These are phyloP conservation scores for Ophiognomonia clavigignenti-juglandacearum DNA, from an alignment of 2,329 filamentous ascomycete species.

Conservation along the genomic window DNA sequence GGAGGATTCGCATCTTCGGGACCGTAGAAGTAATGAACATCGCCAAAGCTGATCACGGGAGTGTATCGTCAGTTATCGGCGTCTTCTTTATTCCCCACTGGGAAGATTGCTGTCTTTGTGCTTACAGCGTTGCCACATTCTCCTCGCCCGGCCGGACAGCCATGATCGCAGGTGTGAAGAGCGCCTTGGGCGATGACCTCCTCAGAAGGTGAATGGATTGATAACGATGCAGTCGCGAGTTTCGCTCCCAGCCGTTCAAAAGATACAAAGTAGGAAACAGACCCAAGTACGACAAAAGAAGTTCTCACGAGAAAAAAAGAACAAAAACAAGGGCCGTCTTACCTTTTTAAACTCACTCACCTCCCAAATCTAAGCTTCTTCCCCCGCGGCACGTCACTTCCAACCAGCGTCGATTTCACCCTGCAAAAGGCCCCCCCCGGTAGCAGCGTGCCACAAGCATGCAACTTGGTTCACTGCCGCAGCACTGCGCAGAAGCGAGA, in stretches of 20 bases:
- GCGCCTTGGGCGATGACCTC: not conserved
- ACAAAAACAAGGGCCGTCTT: not conserved
- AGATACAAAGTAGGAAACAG: not conserved
- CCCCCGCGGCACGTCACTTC: not conserved
- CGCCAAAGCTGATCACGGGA: constrained; percentile 56
- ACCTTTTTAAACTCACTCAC: constrained; percentile 9
- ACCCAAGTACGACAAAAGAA: not conserved
- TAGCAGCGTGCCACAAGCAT: too few relatives aligned
- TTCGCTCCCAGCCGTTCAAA: not conserved
- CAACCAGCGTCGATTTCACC: constrained; percentile 7
- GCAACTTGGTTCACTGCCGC: too few relatives aligned
- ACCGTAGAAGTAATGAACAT: constrained; percentile 75
- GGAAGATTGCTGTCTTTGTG: constrained; percentile 4
- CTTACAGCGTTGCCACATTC: constrained; percentile 42
- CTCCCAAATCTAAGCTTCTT: not conserved
- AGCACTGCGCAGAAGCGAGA: too few relatives aligned
- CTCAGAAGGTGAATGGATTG: not conserved
- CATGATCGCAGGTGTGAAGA: constrained; percentile 24
- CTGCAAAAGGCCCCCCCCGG: too few relatives aligned
- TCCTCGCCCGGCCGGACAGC: constrained; percentile 41
- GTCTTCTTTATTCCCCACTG: not conserved
- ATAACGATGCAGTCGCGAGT: not conserved
- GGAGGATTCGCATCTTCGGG: constrained; percentile 61
- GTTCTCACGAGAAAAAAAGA: not conserved
- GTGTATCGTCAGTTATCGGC: constrained; percentile 21